Evolutionary conservation across 192 early-diverging fungal species (phyloP).

Genomic region (Gorgonomyces haynaldii): DNA sequence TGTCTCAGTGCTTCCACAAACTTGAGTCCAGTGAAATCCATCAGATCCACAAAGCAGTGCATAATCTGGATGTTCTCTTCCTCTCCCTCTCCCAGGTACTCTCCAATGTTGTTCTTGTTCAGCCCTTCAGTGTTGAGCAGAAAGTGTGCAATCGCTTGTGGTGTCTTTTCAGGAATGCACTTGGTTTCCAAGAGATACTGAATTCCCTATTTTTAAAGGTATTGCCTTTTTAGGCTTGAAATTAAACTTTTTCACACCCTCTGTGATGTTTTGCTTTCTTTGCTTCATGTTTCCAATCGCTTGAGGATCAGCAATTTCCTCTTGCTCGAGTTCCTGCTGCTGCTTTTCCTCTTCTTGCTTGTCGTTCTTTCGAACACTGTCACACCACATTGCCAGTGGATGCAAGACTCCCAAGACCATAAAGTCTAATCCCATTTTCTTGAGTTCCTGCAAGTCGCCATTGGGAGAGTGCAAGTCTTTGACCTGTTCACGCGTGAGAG

Average conservation of each 20-base stretch:
- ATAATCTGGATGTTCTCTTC: constrained; percentile 84
- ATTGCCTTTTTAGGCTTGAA: constrained; percentile 69
- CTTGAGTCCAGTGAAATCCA: constrained; percentile 60
- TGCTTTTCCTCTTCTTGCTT: constrained; percentile 9
- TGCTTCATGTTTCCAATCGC: constrained; percentile 74
- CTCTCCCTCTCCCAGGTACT: constrained; percentile 89
- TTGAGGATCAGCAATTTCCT: constrained; percentile 51
- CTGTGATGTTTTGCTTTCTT: constrained; percentile 71
- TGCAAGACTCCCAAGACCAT: constrained; percentile 37
- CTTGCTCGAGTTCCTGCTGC: constrained; percentile 1
- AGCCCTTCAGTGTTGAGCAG: constrained; percentile 66
- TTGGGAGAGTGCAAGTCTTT: constrained; percentile 37
- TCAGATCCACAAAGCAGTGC: constrained; percentile 92
- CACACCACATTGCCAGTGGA: constrained; percentile 36
- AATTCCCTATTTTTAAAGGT: constrained; percentile 46
- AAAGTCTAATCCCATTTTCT: constrained; percentile 39
- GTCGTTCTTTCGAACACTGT: constrained; percentile 1
- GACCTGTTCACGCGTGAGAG: constrained; percentile 43
- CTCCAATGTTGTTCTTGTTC: constrained; percentile 80
- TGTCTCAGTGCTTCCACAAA: constrained; percentile 72
- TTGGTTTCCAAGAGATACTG: constrained; percentile 55
- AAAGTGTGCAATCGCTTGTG: constrained; percentile 62
- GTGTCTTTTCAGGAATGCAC: constrained; percentile 56
- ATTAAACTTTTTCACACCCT: constrained; percentile 71
- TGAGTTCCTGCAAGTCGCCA: constrained; percentile 39